Base-by-base conservation (phyloP, 352 stramenopile species). In the Globisporangium cederbergense region DNA sequence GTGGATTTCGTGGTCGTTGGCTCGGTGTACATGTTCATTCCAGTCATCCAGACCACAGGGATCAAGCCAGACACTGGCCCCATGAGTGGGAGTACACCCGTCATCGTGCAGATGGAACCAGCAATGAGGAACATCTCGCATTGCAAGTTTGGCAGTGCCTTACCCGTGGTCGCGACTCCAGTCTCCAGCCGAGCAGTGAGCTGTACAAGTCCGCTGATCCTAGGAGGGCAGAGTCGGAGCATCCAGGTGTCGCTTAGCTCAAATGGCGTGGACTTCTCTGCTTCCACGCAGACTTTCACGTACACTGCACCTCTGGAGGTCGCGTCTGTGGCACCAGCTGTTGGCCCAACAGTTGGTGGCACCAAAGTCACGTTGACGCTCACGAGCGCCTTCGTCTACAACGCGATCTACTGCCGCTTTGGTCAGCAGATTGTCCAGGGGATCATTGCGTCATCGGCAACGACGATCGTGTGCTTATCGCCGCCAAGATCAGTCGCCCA, bases 351-450 rank as follows among this genome's bases (percentile, higher is more conserved):
- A 11, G 57, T 38, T 8, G 90, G 90, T 20, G 73, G 70, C 7
- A 96, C 90, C 0, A 62, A 74, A 2, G 72, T 97, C 25, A 58
- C 68, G 0, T 62, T 91, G 51, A 59, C 70, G 1, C 32, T 79
- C 0, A 57, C 62, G 3, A 60, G 54, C n/a, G 52, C 52, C 36
- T 75, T 79, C 36, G 49, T 56, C 5, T 65, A 58, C 53, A 28
- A 63, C 4, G 32, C 53, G 13, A 65, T 91, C 1, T 82, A 68
- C 43, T 95, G 86, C 54, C 64, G 72, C 38, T 92, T 95, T 65
- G 86, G 79, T 3, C n/a, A 62, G 1, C 43, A 72, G 25, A 64
- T 81, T 18, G 71, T 88, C 28, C 30, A 45, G 61, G 80, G 74
- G 0, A 40, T 47, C 2, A 63, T 76, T 1, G 42, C 54, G 1